Conservation (phyloP, 2,329 filamentous ascomycete genomes). For the Phyllosticta citribraziliensis region DNA sequence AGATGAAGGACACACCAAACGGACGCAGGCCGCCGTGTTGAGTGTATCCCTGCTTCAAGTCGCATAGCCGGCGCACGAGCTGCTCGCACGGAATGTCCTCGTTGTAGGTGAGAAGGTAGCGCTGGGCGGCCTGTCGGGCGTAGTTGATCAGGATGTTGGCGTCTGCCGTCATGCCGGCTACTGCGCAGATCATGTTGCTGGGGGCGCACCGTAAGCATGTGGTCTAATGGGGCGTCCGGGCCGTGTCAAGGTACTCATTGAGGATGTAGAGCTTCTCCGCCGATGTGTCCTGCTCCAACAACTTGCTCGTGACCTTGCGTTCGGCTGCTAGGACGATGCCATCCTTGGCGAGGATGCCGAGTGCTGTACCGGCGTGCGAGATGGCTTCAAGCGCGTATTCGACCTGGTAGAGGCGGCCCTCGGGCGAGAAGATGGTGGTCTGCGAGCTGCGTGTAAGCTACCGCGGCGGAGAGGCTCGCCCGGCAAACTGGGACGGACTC, state of each 20-base stretch:
- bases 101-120: conserved; percentile 98
- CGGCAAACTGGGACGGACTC: conserved; percentile 54
- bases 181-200: conserved; percentile 99
- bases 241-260: conserved; percentile 64
- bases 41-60: conserved; percentile 98
- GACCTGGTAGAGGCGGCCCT: conserved; percentile 96
- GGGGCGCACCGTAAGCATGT: not conserved
- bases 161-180: conserved; percentile 97
- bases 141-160: conserved; percentile 99
- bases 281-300: conserved; percentile 97
- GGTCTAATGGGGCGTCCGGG: not conserved
- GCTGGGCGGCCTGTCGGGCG: conserved; percentile 90
- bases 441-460: conserved; percentile 48
- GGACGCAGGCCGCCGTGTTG: conserved; percentile 97
- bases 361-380: conserved; percentile 91
- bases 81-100: conserved; percentile 99
- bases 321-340: conserved; percentile 96
- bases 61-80: conserved; percentile 89
- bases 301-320: conserved; percentile 97
- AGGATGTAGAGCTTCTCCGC: conserved; percentile 99
- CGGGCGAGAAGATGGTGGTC: conserved; percentile 99
- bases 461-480: conserved; percentile 95
- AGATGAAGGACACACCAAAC: conserved; percentile 99
- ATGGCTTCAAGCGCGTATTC: conserved; percentile 99
- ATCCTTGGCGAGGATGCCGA: conserved; percentile 95